Evolutionary conservation across 495 filamentous ascomycete species (phyloP).

Genomic region (Peziza echinospora): DNA sequence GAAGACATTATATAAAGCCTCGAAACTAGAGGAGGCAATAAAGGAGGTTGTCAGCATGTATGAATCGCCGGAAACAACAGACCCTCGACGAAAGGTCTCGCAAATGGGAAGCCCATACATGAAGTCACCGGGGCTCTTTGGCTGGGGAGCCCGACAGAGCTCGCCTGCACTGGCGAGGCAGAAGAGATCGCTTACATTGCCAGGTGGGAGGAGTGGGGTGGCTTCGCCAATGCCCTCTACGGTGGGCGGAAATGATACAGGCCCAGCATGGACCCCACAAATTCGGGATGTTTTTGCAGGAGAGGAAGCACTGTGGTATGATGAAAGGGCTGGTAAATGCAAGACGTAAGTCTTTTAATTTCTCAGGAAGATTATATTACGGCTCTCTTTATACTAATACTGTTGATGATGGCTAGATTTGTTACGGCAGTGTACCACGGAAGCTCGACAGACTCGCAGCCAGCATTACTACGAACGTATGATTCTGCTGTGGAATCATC

Average conservation of each 20-base stretch:
- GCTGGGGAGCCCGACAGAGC: not conserved
- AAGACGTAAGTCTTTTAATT: too few species aligned
- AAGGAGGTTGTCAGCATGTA: constrained; percentile 72
- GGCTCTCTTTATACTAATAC: constrained; percentile 2
- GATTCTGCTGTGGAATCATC: constrained; percentile 79
- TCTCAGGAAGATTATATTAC: too few species aligned
- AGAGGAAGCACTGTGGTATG: constrained; percentile 44
- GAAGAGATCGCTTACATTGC: not conserved
- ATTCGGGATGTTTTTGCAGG: too few species aligned
- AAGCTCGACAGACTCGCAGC: constrained; percentile 33
- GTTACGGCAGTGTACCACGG: constrained; percentile 84
- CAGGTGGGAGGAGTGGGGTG: too few species aligned
- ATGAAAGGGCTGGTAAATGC: constrained; percentile 61
- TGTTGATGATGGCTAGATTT: constrained; percentile 14
- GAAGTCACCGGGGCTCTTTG: constrained; percentile 6
- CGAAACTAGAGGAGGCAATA: constrained; percentile 85
- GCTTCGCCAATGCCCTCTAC: too few species aligned
- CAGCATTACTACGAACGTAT: constrained; percentile 71
- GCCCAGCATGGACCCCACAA: too few species aligned
- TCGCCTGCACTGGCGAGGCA: not conserved
- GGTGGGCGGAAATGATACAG: too few species aligned
- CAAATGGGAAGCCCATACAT: constrained; percentile 14
- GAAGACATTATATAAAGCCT: constrained; percentile 88
- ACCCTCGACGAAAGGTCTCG: constrained; percentile 9
- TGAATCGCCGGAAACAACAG: constrained; percentile 5